These are phyloP conservation scores for Aspergillus ibericus DNA, from an alignment of 2,329 filamentous ascomycete species.

Conservation along the genomic window DNA sequence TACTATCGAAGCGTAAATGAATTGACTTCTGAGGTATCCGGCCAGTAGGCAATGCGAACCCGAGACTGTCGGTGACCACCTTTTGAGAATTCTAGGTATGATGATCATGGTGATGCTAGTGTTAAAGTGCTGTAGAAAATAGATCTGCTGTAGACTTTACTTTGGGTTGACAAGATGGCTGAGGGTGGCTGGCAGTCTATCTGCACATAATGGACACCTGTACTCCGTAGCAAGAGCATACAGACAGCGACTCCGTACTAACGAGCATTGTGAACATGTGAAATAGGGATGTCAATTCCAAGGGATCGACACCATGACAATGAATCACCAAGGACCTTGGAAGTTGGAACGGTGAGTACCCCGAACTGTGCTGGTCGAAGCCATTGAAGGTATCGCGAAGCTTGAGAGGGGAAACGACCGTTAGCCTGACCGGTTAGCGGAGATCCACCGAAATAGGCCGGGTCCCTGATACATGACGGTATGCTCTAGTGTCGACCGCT, in stretches of 20 bases:
- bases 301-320: no score
- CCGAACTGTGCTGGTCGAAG: no score
- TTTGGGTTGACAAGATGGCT: neutral
- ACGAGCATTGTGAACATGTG: no score
- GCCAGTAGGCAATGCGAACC: neutral
- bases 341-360: no score
- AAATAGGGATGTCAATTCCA: no score
- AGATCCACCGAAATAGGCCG: neutral
- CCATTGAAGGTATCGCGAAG: no score
- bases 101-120: neutral
- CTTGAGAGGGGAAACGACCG: no score
- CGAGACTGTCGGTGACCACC: neutral
- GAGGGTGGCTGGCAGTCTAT: neutral
- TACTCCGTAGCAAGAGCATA: no score
- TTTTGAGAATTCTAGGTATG: neutral
- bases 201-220: no score
- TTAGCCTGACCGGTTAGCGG: neutral
- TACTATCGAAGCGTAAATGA: neutral
- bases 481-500: neutral
- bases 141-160: neutral
- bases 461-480: neutral
- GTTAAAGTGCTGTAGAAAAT: neutral
- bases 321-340: no score
- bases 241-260: no score
- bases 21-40: neutral